These are phyloP conservation scores for Coleophoma eucalyptorum DNA, from an alignment of 2,329 filamentous ascomycete genomes.

Conservation along the genomic window DNA sequence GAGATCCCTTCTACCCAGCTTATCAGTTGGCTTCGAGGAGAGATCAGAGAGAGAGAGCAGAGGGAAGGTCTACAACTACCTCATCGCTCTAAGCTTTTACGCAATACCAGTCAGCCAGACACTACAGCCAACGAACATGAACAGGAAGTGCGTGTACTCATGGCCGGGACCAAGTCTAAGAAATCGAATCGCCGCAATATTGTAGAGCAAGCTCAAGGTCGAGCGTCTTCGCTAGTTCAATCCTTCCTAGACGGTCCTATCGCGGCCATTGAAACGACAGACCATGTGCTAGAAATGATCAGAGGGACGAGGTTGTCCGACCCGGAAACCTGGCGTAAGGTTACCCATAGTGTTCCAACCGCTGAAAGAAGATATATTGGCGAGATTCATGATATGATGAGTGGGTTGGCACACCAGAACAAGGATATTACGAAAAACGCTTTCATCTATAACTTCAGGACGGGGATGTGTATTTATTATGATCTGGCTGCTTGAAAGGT, in stretches of 20 bases:
- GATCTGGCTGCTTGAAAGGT: slow-evolving; percentile 51
- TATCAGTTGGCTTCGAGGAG: slow-evolving; percentile 73
- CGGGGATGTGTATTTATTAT: slow-evolving; percentile 80
- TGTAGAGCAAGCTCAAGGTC: slow-evolving; percentile 70
- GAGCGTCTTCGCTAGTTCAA: slow-evolving; percentile 59
- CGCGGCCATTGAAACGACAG: slow-evolving; percentile 82
- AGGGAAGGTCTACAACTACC: slow-evolving; percentile 43
- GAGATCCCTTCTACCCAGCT: slow-evolving; percentile 74
- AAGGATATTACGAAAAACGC: slow-evolving; percentile 62
- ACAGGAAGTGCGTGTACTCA: slow-evolving; percentile 80
- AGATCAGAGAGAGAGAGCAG: slow-evolving; percentile 75
- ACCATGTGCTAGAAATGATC: slow-evolving; percentile 76
- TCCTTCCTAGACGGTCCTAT: slow-evolving; percentile 76
- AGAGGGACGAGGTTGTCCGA: slow-evolving; percentile 73
- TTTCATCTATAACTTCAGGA: slow-evolving; percentile 90
- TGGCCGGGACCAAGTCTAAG: slow-evolving; percentile 79
- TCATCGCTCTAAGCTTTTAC: slow-evolving; percentile 33
- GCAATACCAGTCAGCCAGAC: slow-evolving; percentile 20
- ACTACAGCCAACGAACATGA: slow-evolving; percentile 38
- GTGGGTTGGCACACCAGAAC: slow-evolving; percentile 56
- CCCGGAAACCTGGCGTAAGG: slow-evolving; percentile 75
- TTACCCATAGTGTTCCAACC: slow-evolving; percentile 74
- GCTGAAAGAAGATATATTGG: slow-evolving; percentile 78
- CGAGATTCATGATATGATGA: slow-evolving; percentile 76
- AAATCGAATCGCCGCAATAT: slow-evolving; percentile 88